A percentile compares a stretch with the other conserved stretches of the same genome.
Evolutionary conservation across 768 basidiomycete species (phyloP).

Genomic region (Tricholomella constricta): DNA sequence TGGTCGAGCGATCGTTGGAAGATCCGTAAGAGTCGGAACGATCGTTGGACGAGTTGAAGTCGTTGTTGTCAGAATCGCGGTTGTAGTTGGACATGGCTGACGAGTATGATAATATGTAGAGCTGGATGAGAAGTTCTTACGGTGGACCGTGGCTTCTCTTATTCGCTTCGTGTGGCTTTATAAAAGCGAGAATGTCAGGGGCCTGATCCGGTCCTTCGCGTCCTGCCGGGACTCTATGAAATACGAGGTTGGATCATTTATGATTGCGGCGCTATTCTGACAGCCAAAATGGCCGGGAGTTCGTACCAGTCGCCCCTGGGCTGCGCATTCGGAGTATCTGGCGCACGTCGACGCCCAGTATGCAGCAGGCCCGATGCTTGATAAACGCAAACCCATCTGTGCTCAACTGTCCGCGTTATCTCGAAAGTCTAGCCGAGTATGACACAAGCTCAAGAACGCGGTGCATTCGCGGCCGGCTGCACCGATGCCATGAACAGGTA

Average conservation of each 20-base stretch:
- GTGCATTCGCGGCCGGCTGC: background rate
- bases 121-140: background rate
- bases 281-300: constrained; percentile 4
- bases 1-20: constrained; percentile 17
- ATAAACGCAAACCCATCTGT: too few relatives aligned
- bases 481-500: background rate
- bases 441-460: background rate
- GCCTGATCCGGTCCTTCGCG: background rate
- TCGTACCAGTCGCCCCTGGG: too few relatives aligned
- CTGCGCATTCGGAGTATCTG: too few relatives aligned
- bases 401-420: too few relatives aligned
- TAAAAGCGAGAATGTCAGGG: background rate
- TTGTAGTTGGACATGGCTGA: constrained; percentile 26
- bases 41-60: constrained; percentile 20
- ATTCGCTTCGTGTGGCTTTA: background rate
- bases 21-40: constrained; percentile 16
- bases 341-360: too few relatives aligned
- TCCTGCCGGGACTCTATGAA: background rate
- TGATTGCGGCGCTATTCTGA: constrained; percentile 16
- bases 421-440: background rate
- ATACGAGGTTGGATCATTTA: constrained; percentile 1
- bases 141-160: background rate
- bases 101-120: background rate
- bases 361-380: too few relatives aligned
- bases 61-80: constrained; percentile 19